phyloP scores from a whole-genome alignment of 108 stramenopile genomes.

The Aureococcus anophagefferens region DNA sequence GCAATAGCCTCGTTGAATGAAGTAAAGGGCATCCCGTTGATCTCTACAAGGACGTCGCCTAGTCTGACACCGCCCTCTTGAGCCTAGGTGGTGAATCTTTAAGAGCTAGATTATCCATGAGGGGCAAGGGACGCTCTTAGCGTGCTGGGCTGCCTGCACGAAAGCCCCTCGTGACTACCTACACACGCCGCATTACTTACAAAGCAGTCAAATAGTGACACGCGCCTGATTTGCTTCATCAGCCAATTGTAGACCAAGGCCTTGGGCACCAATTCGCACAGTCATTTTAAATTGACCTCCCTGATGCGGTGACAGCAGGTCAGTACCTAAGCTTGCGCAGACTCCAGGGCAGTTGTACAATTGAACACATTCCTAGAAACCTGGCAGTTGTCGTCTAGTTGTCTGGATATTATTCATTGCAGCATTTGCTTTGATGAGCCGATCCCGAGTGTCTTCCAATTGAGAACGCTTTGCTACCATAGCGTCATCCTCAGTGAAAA shows the following conservation, averaged over 20 bases:
- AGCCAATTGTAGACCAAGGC: not conserved
- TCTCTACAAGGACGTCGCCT: not conserved
- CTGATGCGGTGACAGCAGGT: not conserved
- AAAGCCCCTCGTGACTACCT: not conserved
- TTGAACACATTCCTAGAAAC: not conserved
- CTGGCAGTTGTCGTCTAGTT: not conserved
- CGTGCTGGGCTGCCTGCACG: not conserved
- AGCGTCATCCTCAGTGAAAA: not conserved
- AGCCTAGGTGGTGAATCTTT: not conserved
- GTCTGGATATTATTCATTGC: not conserved
- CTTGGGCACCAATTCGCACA: not conserved
- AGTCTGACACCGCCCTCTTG: not conserved
- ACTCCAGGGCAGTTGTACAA: not conserved
- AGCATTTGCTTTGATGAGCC: not conserved
- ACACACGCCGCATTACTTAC: no score
- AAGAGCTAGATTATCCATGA: no score
- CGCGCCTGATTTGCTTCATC: not conserved
- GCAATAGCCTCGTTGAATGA: no score
- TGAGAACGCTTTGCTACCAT: not conserved
- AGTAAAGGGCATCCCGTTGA: not conserved
- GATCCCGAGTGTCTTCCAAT: not conserved
- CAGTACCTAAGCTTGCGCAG: conserved; percentile 1
- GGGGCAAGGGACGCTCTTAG: no score
- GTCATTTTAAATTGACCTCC: not conserved
- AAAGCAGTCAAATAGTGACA: no score